A percentile compares a stretch with the other conserved stretches of the same genome.
These are phyloP conservation scores for Telopea speciosissima DNA, from an alignment of 177 flowering plant genomes.

Conservation along the genomic window DNA sequence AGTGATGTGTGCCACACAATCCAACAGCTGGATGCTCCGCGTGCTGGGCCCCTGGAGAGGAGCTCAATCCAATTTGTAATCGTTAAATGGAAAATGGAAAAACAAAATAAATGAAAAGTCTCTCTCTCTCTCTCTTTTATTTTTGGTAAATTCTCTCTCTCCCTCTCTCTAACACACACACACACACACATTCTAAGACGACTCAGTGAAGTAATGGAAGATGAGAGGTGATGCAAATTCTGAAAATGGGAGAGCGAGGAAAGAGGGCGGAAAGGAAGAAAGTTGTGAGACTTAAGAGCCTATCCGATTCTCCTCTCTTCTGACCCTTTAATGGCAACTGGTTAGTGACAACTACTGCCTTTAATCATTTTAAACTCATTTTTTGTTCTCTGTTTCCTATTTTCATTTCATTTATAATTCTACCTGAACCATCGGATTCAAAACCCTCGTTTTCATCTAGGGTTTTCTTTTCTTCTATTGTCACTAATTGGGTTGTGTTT, in stretches of 20 bases:
- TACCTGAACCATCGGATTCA: neutral
- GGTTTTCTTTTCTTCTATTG: neutral
- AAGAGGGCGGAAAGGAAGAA: neutral
- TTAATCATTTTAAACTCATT: neutral
- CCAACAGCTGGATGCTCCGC: no score
- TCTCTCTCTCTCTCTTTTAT: no score
- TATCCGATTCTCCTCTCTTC: neutral
- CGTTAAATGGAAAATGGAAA: no score
- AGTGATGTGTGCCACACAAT: no score
- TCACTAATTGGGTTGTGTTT: neutral
- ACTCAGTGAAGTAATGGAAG: slow-evolving; percentile 6
- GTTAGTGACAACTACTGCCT: neutral
- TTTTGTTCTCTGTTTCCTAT: neutral
- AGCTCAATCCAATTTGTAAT: no score
- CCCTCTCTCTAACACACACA: no score
- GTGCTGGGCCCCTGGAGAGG: no score
- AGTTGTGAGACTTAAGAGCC: neutral
- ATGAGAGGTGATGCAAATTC: slow-evolving; percentile 10
- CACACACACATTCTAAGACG: neutral
- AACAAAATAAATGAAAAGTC: no score
- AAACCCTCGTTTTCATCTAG: neutral
- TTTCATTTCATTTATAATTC: neutral
- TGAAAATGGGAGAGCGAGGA: neutral
- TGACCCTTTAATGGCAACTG: neutral
- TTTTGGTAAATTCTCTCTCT: no score